A percentile compares a stretch with the other conserved stretches of the same genome.
Evolutionary conservation across 345 rosid genomes (phyloP).

Genomic region (Lumnitzera littorea): DNA sequence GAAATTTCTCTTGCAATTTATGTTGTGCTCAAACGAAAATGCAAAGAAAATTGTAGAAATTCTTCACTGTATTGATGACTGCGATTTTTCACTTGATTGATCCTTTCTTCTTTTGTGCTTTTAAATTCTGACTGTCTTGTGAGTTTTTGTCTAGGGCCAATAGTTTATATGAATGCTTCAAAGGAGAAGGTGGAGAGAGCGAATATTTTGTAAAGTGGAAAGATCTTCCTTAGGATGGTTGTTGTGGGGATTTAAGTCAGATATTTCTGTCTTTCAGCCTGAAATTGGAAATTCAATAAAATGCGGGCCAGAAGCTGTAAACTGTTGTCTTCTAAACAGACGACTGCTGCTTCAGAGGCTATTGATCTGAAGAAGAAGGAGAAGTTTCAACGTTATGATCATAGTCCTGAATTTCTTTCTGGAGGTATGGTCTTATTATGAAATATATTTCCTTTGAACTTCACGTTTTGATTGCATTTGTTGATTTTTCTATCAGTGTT

Average conservation of each 20-base stretch:
- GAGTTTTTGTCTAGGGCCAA: no score
- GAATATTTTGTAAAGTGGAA: constrained; percentile 93
- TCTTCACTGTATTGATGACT: no score
- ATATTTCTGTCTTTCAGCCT: constrained; percentile 78
- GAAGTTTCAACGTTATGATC: constrained; percentile 81
- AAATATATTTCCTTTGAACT: constrained; percentile 8
- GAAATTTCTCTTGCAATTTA: no score
- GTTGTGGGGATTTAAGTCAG: constrained; percentile 93
- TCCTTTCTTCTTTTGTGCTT: background rate
- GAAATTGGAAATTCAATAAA: constrained; percentile 72
- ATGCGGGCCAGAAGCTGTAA: constrained; percentile 58
- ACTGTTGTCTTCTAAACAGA: constrained; percentile 37
- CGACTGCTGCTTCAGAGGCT: constrained; percentile 28
- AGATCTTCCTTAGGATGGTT: constrained; percentile 89
- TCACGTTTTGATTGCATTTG: constrained; percentile 5
- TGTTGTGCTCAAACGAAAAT: no score
- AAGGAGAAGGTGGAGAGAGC: constrained; percentile 74
- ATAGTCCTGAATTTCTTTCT: constrained; percentile 74
- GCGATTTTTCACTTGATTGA: no score
- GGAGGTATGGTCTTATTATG: constrained; percentile 51
- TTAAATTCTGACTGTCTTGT: background rate
- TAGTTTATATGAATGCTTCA: constrained; percentile 30
- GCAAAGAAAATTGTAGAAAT: no score
- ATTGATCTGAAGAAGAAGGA: constrained; percentile 49
- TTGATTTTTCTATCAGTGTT: constrained; percentile 12